Percentiles rank a stretch among this genome's conserved stretches.
These are phyloP conservation scores for Kazachstania taianensis DNA, from an alignment of 805 yeast species.

Conservation along the genomic window DNA sequence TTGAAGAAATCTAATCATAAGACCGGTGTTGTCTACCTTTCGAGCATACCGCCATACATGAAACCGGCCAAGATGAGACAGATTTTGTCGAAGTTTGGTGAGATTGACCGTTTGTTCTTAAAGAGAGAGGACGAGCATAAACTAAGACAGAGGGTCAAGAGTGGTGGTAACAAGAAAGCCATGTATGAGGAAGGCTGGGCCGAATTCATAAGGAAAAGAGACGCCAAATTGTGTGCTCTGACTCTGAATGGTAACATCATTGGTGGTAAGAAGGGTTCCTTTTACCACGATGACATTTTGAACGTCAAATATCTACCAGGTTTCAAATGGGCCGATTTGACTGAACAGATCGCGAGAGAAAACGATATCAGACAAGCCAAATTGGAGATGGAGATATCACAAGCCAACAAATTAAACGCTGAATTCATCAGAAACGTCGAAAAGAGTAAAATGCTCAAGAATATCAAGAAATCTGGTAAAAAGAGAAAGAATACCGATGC, in stretches of 20 bases:
- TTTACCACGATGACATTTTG: constrained; percentile 88
- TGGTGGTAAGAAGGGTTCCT: constrained; percentile 87
- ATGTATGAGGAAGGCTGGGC: constrained; percentile 95
- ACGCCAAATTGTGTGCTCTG: constrained; percentile 79
- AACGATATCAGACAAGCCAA: constrained; percentile 82
- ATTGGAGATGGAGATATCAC: constrained; percentile 78
- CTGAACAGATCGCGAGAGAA: constrained; percentile 87
- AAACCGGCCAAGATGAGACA: constrained; percentile 86
- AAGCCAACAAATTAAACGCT: constrained; percentile 79
- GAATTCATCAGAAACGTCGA: constrained; percentile 77
- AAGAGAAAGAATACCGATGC: constrained; percentile 18
- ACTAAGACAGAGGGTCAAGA: constrained; percentile 58
- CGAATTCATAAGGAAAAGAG: constrained; percentile 71
- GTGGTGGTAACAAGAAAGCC: constrained; percentile 86
- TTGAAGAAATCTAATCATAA: constrained; percentile 46
- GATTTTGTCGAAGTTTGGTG: constrained; percentile 71
- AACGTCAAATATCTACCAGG: constrained; percentile 83
- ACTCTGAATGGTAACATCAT: constrained; percentile 81
- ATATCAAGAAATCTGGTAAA: constrained; percentile 38
- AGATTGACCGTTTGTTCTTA: constrained; percentile 73
- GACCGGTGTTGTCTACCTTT: constrained; percentile 89
- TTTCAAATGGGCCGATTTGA: constrained; percentile 91
- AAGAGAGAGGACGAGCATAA: constrained; percentile 71
- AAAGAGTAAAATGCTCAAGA: constrained; percentile 67
- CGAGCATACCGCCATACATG: constrained; percentile 93